Evolutionary conservation across 2,329 filamentous ascomycete genomes (phyloP).

Genomic region (Colletotrichum sp.): DNA sequence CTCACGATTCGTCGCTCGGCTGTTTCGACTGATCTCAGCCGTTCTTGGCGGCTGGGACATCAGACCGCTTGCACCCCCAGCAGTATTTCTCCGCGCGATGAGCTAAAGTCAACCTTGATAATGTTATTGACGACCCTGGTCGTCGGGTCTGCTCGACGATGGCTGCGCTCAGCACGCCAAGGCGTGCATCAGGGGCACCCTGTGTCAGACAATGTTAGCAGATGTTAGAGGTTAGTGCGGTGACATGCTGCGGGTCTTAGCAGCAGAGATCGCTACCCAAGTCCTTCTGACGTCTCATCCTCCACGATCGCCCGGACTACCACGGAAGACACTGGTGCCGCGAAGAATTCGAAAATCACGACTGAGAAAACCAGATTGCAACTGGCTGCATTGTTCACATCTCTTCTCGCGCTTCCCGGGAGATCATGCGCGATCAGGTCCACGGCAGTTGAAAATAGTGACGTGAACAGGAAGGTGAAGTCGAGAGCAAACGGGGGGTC

Average conservation of each 20-base stretch:
- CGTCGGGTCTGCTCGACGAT: not conserved
- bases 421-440: not conserved
- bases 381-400: not conserved
- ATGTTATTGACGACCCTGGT: not conserved
- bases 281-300: constrained; percentile 13
- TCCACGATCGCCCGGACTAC: constrained; percentile 13
- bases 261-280: not conserved
- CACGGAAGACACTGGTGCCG: constrained; percentile 4
- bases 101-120: not conserved
- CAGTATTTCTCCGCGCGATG: not conserved
- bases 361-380: not conserved
- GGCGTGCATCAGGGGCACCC: constrained; percentile 13
- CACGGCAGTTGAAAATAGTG: not conserved
- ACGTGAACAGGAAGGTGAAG: not conserved
- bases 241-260: not conserved
- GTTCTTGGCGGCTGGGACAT: constrained; percentile 13
- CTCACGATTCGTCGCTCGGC: not conserved
- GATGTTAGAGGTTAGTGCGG: not conserved
- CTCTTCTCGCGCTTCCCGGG: not conserved
- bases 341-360: not conserved
- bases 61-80: constrained; percentile 1
- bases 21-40: constrained; percentile 20
- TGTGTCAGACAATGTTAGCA: constrained; percentile 2
- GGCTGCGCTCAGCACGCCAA: not conserved
- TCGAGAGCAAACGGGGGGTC: not conserved